Evolutionary conservation across 306 rosid species (phyloP), one percentile per base, ranked within the genome.

Genomic region (Comarum palustre): DNA sequence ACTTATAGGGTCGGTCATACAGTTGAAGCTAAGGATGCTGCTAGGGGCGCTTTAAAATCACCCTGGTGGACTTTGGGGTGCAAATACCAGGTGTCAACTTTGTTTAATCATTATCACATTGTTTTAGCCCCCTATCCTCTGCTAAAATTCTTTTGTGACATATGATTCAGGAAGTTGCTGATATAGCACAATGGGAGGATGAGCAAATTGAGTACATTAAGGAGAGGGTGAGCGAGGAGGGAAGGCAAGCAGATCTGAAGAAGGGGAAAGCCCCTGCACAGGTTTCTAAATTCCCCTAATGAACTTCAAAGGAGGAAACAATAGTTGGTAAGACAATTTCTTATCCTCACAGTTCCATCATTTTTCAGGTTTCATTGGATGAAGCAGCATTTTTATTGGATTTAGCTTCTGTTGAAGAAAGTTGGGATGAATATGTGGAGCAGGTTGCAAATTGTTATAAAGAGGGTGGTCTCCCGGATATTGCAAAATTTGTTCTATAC

Each of bases 11-110:
- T 89, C 75, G 96, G 97, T 48, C 95, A 94, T 42, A 82, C 79
- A 15, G 71, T 46, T 62, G 98, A 94, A 91, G 94, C 97, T 63
- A 94, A 88, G 81, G 97, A 94, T 73, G 98, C 97, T 67, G 97
- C 96, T 42, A 84, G 96, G 78, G 97, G 92, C 29, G 97, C 98
- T 74, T 80, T 93, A 80, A 91, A 88, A 72, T 89, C 97, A 68
- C 96, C 96, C 32, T 89, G 98, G 97, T 94, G 98, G 97, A 94
- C 98, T 68, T 81, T 94, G n/a, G 96, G 97, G 43, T 94, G 97
- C 81, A 84, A 73, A 70, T 91, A 93, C 73, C 72, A 82, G 83
- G 98, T 87, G 78, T 54, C 68, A 51, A 66, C 38, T 32, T 73
- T 36, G 11, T 15, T 61, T 78, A 31, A 34, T 69, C 27, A 32